Percentiles rank a stretch among this genome's conserved stretches.
Conservation (phyloP, 2,329 filamentous ascomycete genomes). For the Gnomoniopsis smithogilvyi region DNA sequence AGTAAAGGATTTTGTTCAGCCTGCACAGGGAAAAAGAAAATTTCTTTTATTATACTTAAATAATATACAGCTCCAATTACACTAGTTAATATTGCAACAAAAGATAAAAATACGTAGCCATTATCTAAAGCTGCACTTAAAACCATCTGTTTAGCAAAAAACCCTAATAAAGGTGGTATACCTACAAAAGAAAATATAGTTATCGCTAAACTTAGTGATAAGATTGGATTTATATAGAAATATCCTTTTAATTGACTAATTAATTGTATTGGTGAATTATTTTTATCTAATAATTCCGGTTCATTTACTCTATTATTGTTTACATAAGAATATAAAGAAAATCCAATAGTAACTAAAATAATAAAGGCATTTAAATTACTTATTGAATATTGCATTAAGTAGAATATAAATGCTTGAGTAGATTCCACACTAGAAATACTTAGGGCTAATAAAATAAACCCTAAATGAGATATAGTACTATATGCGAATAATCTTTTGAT, state of each 20-base stretch:
- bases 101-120: conserved; percentile 29
- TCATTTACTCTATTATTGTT: conserved; percentile 11
- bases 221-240: not conserved
- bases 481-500: conserved; percentile 4
- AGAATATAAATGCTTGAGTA: not conserved
- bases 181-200: not conserved
- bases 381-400: not conserved
- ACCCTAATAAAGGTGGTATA: conserved; percentile 17
- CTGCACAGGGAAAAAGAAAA: not conserved
- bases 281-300: conserved; percentile 14
- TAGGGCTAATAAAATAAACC: not conserved
- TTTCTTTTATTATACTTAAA: conserved; percentile 5
- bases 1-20: not conserved
- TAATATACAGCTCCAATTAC: conserved; percentile 24
- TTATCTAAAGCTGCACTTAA: conserved; percentile 30
- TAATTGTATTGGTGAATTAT: conserved; percentile 11
- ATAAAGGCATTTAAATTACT: not conserved
- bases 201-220: not conserved
- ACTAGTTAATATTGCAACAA: conserved; percentile 27
- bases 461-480: not conserved
- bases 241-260: not conserved
- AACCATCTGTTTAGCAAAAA: conserved; percentile 32
- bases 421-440: not conserved
- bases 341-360: conserved; percentile 16
- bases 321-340: conserved; percentile 14